phyloP scores from a whole-genome alignment of 495 filamentous ascomycete species.

The Opeltia flavorubescens region DNA sequence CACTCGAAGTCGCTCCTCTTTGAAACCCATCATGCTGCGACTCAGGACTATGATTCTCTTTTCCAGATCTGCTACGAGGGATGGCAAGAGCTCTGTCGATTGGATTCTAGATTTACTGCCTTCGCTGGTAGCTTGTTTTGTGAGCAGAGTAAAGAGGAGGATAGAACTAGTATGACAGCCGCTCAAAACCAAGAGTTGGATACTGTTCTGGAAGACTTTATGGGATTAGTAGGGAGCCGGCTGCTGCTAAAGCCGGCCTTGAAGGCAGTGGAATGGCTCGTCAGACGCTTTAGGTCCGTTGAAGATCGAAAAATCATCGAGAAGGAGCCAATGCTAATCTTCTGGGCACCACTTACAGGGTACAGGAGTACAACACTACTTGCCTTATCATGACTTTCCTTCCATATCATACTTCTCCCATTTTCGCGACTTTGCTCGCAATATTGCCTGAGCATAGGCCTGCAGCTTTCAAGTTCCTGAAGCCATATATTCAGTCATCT shows the following conservation, averaged over 20 bases:
- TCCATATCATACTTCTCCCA: conserved; percentile 72
- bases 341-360: conserved; percentile 30
- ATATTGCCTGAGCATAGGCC: conserved; percentile 63
- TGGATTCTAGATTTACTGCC: conserved; percentile 59
- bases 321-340: neutral
- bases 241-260: conserved; percentile 71
- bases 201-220: conserved; percentile 60
- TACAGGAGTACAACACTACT: conserved; percentile 80
- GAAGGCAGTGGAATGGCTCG: conserved; percentile 87
- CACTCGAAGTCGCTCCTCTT: conserved; percentile 91
- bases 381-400: conserved; percentile 75
- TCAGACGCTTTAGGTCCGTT: conserved; percentile 74
- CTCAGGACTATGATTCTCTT: conserved; percentile 77
- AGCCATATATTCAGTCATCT: conserved; percentile 65
- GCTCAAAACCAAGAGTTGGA: conserved; percentile 71
- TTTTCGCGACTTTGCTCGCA: conserved; percentile 68
- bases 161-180: conserved; percentile 69
- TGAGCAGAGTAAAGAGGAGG: conserved; percentile 75
- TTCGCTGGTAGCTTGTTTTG: conserved; percentile 71
- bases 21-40: conserved; percentile 62
- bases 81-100: conserved; percentile 73
- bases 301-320: neutral
- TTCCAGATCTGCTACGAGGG: conserved; percentile 78
- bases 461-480: conserved; percentile 64
- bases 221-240: conserved; percentile 60